A percentile compares a stretch with the other conserved stretches of the same genome.
These are phyloP conservation scores for Bonia amplexicaulis DNA, from an alignment of 176 grass and related monocot genomes.

Conservation along the genomic window DNA sequence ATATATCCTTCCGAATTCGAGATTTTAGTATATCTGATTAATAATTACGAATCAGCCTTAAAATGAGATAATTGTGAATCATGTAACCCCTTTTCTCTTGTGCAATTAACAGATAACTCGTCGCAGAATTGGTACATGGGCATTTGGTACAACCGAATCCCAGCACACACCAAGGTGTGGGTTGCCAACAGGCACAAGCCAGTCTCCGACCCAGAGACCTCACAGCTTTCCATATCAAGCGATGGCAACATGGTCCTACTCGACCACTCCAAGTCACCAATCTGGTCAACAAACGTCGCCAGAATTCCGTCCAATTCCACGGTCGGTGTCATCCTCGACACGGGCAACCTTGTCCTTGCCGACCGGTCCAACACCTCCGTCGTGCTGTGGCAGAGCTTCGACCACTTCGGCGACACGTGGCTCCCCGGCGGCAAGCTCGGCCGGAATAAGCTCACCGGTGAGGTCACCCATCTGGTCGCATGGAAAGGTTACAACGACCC, in stretches of 20 bases:
- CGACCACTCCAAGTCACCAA: not conserved
- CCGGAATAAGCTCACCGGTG: conserved; percentile 42
- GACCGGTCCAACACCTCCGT: conserved; percentile 36
- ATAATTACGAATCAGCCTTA: no score
- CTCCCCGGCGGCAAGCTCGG: conserved; percentile 51
- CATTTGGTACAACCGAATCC: conserved; percentile 62
- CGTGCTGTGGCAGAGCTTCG: conserved; percentile 65
- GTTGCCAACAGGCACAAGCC: conserved; percentile 42
- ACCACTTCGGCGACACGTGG: conserved; percentile 60
- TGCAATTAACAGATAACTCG: conserved; percentile 19
- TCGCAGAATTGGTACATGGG: conserved; percentile 36
- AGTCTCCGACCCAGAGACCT: conserved; percentile 10
- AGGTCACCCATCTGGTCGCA: conserved; percentile 19
- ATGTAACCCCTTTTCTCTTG: not conserved
- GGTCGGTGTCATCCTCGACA: conserved; percentile 45
- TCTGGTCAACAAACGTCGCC: conserved; percentile 50
- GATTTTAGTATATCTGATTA: not conserved
- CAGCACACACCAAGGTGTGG: conserved; percentile 36
- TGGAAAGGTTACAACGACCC: conserved; percentile 48
- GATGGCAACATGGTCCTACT: conserved; percentile 49
- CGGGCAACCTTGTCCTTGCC: conserved; percentile 52
- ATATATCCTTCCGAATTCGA: not conserved
- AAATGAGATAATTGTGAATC: no score
- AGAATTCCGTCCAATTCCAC: not conserved
- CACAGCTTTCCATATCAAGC: conserved; percentile 7